phyloP scores from a whole-genome alignment of 176 grass and related monocot genomes.

The Oryza officinalis region DNA sequence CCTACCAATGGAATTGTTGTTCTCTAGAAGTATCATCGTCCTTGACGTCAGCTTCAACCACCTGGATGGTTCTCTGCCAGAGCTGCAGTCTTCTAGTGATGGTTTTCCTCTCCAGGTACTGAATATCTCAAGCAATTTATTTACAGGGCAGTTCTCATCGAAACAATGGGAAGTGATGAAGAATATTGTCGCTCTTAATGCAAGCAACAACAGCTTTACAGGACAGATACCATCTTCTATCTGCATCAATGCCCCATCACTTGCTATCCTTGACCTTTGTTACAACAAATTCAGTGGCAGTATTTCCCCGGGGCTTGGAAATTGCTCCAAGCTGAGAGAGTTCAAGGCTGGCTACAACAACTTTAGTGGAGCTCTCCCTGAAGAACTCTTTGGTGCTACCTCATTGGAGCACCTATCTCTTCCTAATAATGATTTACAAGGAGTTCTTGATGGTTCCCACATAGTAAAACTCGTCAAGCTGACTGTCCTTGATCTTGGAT shows the following conservation, averaged over 20 bases:
- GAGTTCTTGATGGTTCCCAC: conserved; percentile 49
- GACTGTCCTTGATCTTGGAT: conserved; percentile 48
- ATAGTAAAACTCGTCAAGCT: conserved; percentile 51
- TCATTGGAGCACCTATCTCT: conserved; percentile 55
- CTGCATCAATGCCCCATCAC: conserved; percentile 45
- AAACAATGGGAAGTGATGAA: conserved; percentile 35
- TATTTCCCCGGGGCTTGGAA: conserved; percentile 53
- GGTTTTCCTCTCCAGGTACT: conserved; percentile 56
- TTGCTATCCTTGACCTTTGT: conserved; percentile 56
- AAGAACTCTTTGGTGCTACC: conserved; percentile 53
- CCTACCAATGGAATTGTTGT: conserved; percentile 49
- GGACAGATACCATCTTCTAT: conserved; percentile 59
- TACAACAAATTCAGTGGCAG: conserved; percentile 55
- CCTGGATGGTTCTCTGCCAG: conserved; percentile 41
- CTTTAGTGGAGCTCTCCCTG: conserved; percentile 53
- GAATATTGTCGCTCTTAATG: conserved; percentile 66
- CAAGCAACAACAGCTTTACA: conserved; percentile 74
- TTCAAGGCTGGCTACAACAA: conserved; percentile 59
- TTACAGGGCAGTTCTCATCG: conserved; percentile 50
- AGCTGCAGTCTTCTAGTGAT: conserved; percentile 10
- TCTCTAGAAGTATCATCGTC: conserved; percentile 42
- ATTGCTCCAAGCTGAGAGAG: conserved; percentile 58
- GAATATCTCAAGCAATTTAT: conserved; percentile 74
- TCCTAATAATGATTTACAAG: conserved; percentile 51
- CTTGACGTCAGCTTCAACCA: conserved; percentile 80